Evolutionary conservation across 192 early-diverging fungal genomes (phyloP), one percentile per base, ranked within the genome.

Genomic region (Coemansia sp.): DNA sequence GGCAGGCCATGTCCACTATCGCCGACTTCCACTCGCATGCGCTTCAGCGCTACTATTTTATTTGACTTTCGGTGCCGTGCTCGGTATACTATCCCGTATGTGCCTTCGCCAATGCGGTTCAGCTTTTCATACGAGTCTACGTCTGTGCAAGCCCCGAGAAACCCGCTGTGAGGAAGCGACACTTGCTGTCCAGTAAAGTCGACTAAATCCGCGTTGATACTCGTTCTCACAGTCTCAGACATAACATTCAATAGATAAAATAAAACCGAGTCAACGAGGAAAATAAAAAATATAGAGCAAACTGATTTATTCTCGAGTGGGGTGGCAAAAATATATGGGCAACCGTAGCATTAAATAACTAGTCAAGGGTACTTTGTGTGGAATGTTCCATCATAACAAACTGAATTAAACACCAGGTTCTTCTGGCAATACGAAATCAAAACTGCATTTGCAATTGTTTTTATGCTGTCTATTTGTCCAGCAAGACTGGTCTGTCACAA

Each of bases 1-100:
- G 34, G 88, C 91, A n/a, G 84, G 77, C 95, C 95, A 81, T 96
- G 96, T 11, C 94, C 96, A 39, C 95, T 95, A 74, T 97, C 95
- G 46, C 95, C 95, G 20, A 62, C 27, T 34, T 89, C 85, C 69
- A 90, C 88, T 8, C 91, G 78, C 47, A 97, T 84, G 31, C 94
- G 86, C 76, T 93, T 92, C 34, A 92, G 64, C 1, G 91, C 91
- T 3, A 89, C 87, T 15, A 88, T 67, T n/a, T 65, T 31, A 33
- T 73, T 65, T 11, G 76, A 84, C 49, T 65, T 71, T 65, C 73
- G 87, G 68, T 91, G 83, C 27, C 72, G 81, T 36, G 88, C 91
- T 22, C 85, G 77, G 77, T 95, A 95, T 10, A 95, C 95, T 47
- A 97, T 90, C 18, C 95, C 95, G 83, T 96, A 97, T 11, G 95